Base-by-base conservation (phyloP, 352 stramenopile genomes). In the Globisporangium megalacanthum region DNA sequence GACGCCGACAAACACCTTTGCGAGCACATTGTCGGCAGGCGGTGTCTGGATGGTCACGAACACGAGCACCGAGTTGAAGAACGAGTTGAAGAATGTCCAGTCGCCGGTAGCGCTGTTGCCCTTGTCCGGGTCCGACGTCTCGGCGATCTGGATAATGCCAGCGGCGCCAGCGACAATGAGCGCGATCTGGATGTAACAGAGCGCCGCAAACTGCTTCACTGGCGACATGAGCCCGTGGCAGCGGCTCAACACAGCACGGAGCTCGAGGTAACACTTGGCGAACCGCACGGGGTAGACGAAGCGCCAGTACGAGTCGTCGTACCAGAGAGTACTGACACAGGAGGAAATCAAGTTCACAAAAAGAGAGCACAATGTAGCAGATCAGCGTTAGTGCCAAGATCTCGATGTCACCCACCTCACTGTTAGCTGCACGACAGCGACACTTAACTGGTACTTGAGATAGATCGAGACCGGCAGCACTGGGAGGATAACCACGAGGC, bases 71-170 rank as follows among this genome's bases (percentile, higher is more conserved):
- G 84, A 94, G 54, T 94, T 94, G 73, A 94, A 94, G 49, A 90
- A 91, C 22, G 84, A 72, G 57, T 92, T 92, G 69, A 94, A 94
- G 53, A 92, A 94, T 2, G 84, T 94, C 84, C 84, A 94, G 50
- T 94, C 83, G 41, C 83, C 83, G 4, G 73, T 63, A 29, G 77
- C 73, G 33, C 52, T 66, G 29, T 69, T 41, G 58, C 70, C 45
- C 66, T 61, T 35, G 5, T 56, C 70, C 7, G 62, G 73, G 58
- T 88, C 78, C 62, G 86, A 88, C 2, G 84, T 94, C 68, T 94
- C 84, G 13, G 84, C 81, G 45, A 94, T 84, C 57, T 94, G 84
- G 55, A 94, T 92, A 62, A 94, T 78, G 17, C 84, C 83, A 35
- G 82, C 84, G 17, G 84, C 83, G 35, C 76, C 77, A 31, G 82